phyloP scores from a whole-genome alignment of 192 early-diverging fungal species.

The Phycomyces nitens region DNA sequence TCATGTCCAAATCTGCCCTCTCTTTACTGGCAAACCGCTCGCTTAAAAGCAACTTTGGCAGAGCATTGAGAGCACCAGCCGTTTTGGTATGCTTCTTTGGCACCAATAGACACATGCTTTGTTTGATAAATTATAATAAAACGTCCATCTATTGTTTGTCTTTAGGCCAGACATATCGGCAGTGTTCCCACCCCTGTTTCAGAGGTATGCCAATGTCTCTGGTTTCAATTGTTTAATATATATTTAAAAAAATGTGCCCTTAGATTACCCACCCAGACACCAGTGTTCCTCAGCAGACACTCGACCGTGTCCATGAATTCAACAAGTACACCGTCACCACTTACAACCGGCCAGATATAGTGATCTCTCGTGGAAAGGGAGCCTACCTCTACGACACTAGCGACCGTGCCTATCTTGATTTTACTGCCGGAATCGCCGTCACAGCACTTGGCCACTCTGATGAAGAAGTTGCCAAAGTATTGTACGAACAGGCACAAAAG shows the following conservation, averaged over 20 bases:
- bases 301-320: conserved; percentile 40
- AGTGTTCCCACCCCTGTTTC: neutral
- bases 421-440: conserved; percentile 94
- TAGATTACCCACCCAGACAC: conserved; percentile 54
- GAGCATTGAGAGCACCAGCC: too few species aligned
- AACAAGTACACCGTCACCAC: conserved; percentile 67
- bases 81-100: too few species aligned
- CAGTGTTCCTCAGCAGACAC: conserved; percentile 39
- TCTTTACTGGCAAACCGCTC: too few species aligned
- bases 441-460: conserved; percentile 90
- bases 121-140: too few species aligned
- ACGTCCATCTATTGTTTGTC: neutral
- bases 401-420: conserved; percentile 82
- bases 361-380: conserved; percentile 83
- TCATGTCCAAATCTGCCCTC: too few species aligned
- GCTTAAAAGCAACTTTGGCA: too few species aligned
- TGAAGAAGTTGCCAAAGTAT: conserved; percentile 60
- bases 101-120: too few species aligned
- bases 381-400: conserved; percentile 73
- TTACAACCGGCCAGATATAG: conserved; percentile 64
- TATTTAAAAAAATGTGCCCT: too few species aligned
- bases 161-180: neutral
- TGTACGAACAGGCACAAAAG: conserved; percentile 80
- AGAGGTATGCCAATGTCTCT: neutral
- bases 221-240: neutral